Base-by-base conservation (phyloP, 805 yeast species). In the Metschnikowia picachoensis region DNA sequence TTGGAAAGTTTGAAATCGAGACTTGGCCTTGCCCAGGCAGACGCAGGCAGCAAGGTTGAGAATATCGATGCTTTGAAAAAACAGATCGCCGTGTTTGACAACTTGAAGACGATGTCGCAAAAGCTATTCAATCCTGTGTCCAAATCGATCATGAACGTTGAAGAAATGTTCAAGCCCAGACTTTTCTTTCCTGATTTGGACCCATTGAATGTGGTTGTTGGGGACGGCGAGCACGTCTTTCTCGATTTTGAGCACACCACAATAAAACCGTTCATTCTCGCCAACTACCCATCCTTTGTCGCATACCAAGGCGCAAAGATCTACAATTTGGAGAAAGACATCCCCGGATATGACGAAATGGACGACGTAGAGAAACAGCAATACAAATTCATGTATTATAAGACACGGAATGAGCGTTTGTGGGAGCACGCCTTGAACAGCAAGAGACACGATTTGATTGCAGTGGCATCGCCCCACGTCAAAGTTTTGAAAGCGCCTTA, bases 271-370 rank as follows among this genome's bases (percentile, higher is more conserved):
- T 86, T 86, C 58, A 71, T 88, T 41, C 77, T 88, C 54, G 83
- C 83, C 50, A 80, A 78, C 34, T 82, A 89, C 49, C 98, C 99
- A 8, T 74, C 82, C 51, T 94, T 90, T 61, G 83, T 90, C 29
- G 82, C 86, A 40, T 91, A 92, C 70, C 84, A 81, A 39, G 98
- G 98, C 7, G 90, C 90, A 49, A 90, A 90, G 65, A 77, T 94
- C 43, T 91, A 82, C 72, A 78, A 85, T 58, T 69, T 85, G 54
- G 78, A 79, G 43, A 81, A 85, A 45, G 96, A 90, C 47, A 76
- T 88, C 50, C 89, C 85, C 37, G 82, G 80, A 41, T 91, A 72
- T 64, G 80, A 79, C 3, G 69, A 76, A 45, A 68, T 91, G 67
- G 79, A 79, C 41, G 95, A 85, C 35, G 68, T 78, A 37, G 94